Conservation (phyloP, 345 rosid genomes). For the Cochlearia excelsa region DNA sequence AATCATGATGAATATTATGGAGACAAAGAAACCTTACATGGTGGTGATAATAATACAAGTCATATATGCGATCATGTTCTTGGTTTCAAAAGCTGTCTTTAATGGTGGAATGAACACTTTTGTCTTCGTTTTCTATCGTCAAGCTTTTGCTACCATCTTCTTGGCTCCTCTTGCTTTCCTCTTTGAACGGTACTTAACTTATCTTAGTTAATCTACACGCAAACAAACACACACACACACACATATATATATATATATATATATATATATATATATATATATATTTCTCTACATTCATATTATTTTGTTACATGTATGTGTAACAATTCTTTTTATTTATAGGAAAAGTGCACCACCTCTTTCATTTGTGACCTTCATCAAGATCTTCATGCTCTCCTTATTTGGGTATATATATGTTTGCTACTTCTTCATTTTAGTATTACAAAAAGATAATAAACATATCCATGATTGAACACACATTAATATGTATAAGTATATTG, state of each 20-base stretch:
- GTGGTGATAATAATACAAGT: constrained; percentile 53
- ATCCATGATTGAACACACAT: no score
- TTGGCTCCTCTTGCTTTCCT: constrained; percentile 64
- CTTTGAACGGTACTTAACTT: constrained; percentile 56
- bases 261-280: background rate
- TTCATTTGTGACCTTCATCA: constrained; percentile 60
- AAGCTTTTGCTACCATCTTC: constrained; percentile 72
- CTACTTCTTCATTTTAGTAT: background rate
- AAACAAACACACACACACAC: no score
- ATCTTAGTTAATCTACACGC: no score
- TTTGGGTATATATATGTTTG: constrained; percentile 48
- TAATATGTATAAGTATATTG: no score
- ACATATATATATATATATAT: background rate
- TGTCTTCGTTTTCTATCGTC: constrained; percentile 79
- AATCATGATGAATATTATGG: constrained; percentile 36
- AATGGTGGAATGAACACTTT: constrained; percentile 83
- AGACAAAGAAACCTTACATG: constrained; percentile 55
- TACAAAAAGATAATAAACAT: no score
- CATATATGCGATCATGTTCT: constrained; percentile 84
- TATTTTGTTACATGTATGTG: background rate
- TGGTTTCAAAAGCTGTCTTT: constrained; percentile 87
- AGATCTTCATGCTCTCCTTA: constrained; percentile 71
- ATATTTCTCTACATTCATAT: background rate
- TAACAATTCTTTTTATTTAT: background rate
- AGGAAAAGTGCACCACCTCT: constrained; percentile 79